Base-by-base conservation (phyloP, 305 asterid genomes). In the Solanum hybrid region DNA sequence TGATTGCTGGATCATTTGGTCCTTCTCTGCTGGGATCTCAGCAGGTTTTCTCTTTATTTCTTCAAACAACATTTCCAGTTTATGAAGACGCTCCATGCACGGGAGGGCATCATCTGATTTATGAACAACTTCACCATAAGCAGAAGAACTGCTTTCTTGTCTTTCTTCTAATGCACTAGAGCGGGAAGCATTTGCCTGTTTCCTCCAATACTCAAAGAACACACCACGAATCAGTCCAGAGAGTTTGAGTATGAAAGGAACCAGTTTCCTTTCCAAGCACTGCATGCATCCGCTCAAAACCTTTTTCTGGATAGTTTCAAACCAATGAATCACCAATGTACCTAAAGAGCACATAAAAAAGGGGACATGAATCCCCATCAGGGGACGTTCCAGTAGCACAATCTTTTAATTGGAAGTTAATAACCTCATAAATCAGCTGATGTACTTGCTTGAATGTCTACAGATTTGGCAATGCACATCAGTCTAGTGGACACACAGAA, bases 11-110 rank as follows among this genome's bases (percentile, higher is more conserved):
- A 97, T 94, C 92, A 97, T 93, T 89, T 93, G 95, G 69, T 97
- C 98, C 93, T 96, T 97, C 92, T 97, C 99, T 10, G 88, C 81
- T 76, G 99, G 99, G 80, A 97, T 95, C 90, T 93, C 96, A 39
- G 95, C 87, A 57, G 98, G 98, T 91, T 94, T 97, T 57, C 93
- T 96, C 86, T 91, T 92, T 57, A 97, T 92, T 86, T 96, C 96
- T 94, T 97, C 99, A 90, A 97, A 90, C 87, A 94, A 88, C 67
- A 92, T 92, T 93, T 97, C 99, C 26, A 97, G 94, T 90, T 91
- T 94, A 92, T 95, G 93, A 86, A 97, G 96, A 67, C 98, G 98
- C 86, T 93, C 92, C 89, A 95, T 91, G 89, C 98, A 97, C 11
- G 98, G 97, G 89, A 89, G 94, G 84, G 95, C 93, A 89, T 40